Conservation (phyloP, 352 stramenopile species). For the Phytophthora macrochlamydospora region DNA sequence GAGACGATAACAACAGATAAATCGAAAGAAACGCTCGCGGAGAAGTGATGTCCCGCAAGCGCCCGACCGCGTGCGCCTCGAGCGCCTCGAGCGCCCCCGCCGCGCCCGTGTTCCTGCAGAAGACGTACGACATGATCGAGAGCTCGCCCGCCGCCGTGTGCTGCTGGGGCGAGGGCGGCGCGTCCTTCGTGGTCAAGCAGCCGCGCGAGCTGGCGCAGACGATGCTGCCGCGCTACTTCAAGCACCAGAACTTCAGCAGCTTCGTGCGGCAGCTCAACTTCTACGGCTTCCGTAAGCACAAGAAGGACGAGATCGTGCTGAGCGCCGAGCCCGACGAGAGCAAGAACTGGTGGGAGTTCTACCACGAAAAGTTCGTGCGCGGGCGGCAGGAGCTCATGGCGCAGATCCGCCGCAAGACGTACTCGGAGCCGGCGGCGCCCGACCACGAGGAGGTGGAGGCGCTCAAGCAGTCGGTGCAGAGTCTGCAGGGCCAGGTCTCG, state of each 20-base stretch:
- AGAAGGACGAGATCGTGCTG: conserved; percentile 90
- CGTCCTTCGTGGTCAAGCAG: conserved; percentile 93
- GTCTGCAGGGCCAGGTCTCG: conserved; percentile 72
- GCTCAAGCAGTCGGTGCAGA: conserved; percentile 76
- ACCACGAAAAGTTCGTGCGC: conserved; percentile 90
- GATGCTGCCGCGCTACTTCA: conserved; percentile 93
- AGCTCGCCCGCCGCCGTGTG: conserved; percentile 75
- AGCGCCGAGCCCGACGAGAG: conserved; percentile 73
- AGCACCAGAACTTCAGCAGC: conserved; percentile 95
- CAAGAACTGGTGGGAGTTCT: conserved; percentile 93
- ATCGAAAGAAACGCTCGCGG: too few species aligned
- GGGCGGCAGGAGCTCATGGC: conserved; percentile 86
- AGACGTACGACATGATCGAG: conserved; percentile 95
- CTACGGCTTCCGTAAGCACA: conserved; percentile 94
- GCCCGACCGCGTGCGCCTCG: too few species aligned
- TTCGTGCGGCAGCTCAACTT: conserved; percentile 95
- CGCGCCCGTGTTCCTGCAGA: conserved; percentile 89
- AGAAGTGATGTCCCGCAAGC: too few species aligned
- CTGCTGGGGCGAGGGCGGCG: conserved; percentile 78
- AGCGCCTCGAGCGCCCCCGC: conserved; percentile 16
- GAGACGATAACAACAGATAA: too few species aligned
- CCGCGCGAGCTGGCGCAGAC: conserved; percentile 91
- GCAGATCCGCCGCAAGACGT: conserved; percentile 89
- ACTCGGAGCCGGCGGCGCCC: conserved; percentile 78
- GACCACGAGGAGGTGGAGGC: conserved; percentile 82